phyloP scores from a whole-genome alignment of 1,139 yeast species.

The Candida labiduridarum region DNA sequence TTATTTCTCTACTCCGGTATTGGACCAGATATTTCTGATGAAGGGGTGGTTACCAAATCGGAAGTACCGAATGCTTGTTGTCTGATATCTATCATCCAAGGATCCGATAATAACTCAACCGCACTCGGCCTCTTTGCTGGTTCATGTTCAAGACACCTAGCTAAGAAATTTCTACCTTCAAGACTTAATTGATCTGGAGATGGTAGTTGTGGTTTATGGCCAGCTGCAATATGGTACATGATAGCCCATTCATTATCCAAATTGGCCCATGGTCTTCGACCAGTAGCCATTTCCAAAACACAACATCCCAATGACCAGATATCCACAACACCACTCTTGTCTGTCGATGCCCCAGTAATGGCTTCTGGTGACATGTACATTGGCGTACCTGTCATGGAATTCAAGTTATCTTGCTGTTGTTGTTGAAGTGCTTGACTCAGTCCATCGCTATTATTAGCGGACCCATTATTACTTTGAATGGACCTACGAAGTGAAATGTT shows the following conservation, averaged over 20 bases:
- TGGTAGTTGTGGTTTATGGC: conserved; percentile 88
- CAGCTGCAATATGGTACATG: conserved; percentile 97
- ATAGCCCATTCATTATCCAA: conserved; percentile 97
- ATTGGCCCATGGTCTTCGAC: conserved; percentile 86
- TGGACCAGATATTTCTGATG: conserved; percentile 29
- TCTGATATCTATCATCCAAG: conserved; percentile 82
- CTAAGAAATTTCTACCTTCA: conserved; percentile 70
- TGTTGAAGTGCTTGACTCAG: background rate
- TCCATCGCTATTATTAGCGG: conserved; percentile 5
- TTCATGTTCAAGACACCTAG: conserved; percentile 80
- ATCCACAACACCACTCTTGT: conserved; percentile 75
- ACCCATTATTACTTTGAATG: conserved; percentile 3
- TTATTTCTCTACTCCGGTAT: conserved; percentile 1
- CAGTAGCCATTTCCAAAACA: conserved; percentile 81
- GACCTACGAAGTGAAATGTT: conserved; percentile 12
- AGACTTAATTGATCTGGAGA: conserved; percentile 73
- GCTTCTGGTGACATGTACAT: conserved; percentile 99
- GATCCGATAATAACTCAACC: conserved; percentile 80
- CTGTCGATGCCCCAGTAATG: conserved; percentile 73
- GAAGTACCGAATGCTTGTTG: conserved; percentile 60
- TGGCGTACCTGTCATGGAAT: conserved; percentile 89
- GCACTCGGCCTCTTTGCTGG: conserved; percentile 83
- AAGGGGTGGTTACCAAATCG: conserved; percentile 40
- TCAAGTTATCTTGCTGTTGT: conserved; percentile 29
- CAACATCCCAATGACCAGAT: conserved; percentile 87